phyloP scores from a whole-genome alignment of 2,329 filamentous ascomycete genomes.

The Didymella segeticola region DNA sequence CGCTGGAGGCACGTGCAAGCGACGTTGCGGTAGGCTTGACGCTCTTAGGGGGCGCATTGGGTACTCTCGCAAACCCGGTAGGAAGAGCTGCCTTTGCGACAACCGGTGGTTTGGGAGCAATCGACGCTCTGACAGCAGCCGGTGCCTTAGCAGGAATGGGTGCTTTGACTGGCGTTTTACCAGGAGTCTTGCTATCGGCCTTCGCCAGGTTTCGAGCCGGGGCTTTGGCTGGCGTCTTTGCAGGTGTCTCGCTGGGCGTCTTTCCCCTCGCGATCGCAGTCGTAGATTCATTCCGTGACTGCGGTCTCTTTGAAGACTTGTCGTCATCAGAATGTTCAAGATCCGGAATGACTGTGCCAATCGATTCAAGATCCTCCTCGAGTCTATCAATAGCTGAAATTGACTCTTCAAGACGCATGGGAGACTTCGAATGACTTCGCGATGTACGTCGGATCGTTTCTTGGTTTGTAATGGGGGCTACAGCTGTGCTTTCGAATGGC shows the following conservation, averaged over 20 bases:
- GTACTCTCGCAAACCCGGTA: slow-evolving; percentile 35
- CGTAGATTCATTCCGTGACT: slow-evolving; percentile 8
- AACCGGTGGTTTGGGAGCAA: neutral
- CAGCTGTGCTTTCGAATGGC: slow-evolving; percentile 31
- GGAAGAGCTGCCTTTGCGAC: slow-evolving; percentile 12
- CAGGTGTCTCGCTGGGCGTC: slow-evolving; percentile 9
- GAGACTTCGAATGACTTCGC: slow-evolving; percentile 36
- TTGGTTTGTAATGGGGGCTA: slow-evolving; percentile 28
- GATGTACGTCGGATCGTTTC: slow-evolving; percentile 31
- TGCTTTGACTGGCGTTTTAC: neutral
- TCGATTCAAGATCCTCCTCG: slow-evolving; percentile 59
- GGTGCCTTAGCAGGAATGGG: neutral
- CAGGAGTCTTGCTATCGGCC: neutral
- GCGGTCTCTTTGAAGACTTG: slow-evolving; percentile 34
- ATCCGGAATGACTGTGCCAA: slow-evolving; percentile 49
- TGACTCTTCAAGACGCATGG: slow-evolving; percentile 53
- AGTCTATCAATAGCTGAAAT: slow-evolving; percentile 60
- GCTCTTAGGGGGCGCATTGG: slow-evolving; percentile 35
- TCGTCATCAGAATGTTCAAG: slow-evolving; percentile 43
- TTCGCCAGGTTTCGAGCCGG: neutral
- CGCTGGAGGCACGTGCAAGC: slow-evolving; percentile 36
- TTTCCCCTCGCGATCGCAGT: slow-evolving; percentile 13
- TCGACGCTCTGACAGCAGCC: neutral
- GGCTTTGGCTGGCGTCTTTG: neutral
- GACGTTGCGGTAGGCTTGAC: slow-evolving; percentile 37